A percentile compares a stretch with the other conserved stretches of the same genome.
phyloP scores from a whole-genome alignment of 257 asterid species.

The Ehretia macrophylla region DNA sequence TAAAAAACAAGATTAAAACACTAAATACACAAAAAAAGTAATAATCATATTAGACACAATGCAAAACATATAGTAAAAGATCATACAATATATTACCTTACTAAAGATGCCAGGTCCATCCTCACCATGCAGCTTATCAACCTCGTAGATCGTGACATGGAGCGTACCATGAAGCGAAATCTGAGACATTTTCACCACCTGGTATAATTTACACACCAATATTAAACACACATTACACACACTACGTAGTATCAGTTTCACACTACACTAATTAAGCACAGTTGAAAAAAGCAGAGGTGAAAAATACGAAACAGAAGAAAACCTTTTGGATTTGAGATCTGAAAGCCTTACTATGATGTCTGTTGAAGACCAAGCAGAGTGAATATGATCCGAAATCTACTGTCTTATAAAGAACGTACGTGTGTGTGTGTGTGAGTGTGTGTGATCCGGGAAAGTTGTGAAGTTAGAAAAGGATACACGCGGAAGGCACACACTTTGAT shows the following conservation, averaged over 20 bases:
- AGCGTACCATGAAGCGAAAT: slow-evolving; percentile 41
- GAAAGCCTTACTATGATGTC: background rate
- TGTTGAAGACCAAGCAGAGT: background rate
- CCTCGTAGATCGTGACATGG: slow-evolving; percentile 42
- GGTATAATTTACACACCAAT: background rate
- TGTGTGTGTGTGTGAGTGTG: background rate
- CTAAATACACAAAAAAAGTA: background rate
- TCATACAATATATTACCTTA: slow-evolving; percentile 22
- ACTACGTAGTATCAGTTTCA: too few species aligned
- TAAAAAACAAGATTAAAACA: too few species aligned
- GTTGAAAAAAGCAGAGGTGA: too few species aligned
- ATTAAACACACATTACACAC: slow-evolving; percentile 1
- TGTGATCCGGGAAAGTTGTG: slow-evolving; percentile 7
- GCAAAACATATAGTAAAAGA: background rate
- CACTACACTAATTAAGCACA: background rate
- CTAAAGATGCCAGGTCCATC: slow-evolving; percentile 26
- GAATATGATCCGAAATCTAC: slow-evolving; percentile 14
- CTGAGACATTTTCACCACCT: slow-evolving; percentile 32
- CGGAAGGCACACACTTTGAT: background rate
- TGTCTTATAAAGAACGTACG: background rate
- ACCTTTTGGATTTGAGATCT: slow-evolving; percentile 1
- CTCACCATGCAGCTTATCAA: slow-evolving; percentile 27
- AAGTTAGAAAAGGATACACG: background rate
- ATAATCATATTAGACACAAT: too few species aligned
- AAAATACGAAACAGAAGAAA: background rate